Percentiles rank a stretch among this genome's conserved stretches.
These are phyloP conservation scores for Blastobotrys indianensis DNA, from an alignment of 1,139 yeast genomes.

Conservation along the genomic window DNA sequence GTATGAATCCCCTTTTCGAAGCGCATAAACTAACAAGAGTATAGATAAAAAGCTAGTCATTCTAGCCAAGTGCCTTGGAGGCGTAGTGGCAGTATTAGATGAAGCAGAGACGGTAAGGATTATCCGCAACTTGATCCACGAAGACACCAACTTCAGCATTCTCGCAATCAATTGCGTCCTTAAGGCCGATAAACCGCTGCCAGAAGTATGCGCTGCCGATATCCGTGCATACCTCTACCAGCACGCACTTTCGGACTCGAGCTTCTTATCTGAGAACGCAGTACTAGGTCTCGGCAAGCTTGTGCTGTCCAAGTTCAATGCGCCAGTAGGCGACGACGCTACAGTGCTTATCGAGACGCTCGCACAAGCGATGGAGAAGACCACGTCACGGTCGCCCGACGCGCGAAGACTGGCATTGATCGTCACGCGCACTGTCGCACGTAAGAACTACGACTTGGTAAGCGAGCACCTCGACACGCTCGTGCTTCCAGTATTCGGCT, in stretches of 20 bases:
- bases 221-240: conserved; percentile 45
- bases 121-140: conserved; percentile 33
- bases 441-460: conserved; percentile 49
- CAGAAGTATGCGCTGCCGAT: conserved; percentile 44
- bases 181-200: conserved; percentile 54
- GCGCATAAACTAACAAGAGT: not conserved
- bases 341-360: conserved; percentile 40
- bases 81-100: conserved; percentile 63
- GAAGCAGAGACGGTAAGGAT: conserved; percentile 60
- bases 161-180: conserved; percentile 75
- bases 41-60: conserved; percentile 39
- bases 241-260: conserved; percentile 22
- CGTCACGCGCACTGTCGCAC: conserved; percentile 66
- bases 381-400: conserved; percentile 55
- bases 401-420: conserved; percentile 76
- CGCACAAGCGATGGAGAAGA: conserved; percentile 44
- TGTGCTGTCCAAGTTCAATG: conserved; percentile 37
- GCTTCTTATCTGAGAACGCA: conserved; percentile 73
- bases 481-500: conserved; percentile 70
- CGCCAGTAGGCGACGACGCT: conserved; percentile 27
- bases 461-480: conserved; percentile 50
- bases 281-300: conserved; percentile 77
- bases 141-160: conserved; percentile 55
- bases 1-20: conserved; percentile 1
- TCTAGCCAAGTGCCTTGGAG: conserved; percentile 73